Evolutionary conservation across 2,329 filamentous ascomycete species (phyloP), one percentile per base, ranked within the genome.

Genomic region (Harringtonia aguacate): DNA sequence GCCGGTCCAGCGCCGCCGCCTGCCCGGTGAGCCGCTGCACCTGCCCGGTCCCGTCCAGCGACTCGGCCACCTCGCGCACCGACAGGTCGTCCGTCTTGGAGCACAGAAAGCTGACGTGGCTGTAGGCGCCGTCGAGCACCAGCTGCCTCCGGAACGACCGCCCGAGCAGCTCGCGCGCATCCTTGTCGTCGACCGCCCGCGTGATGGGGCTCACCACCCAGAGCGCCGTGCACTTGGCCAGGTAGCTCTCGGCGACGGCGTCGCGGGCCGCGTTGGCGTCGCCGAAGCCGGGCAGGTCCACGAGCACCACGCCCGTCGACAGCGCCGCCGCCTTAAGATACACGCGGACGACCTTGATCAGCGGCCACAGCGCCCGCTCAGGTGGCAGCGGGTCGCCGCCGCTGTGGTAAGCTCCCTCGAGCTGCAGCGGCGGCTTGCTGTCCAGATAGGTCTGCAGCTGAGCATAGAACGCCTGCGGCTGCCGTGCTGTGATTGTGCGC

Each of bases 151-250:
- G 75, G 60, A 79, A 79, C 0, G 67, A 65, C 17, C 75, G 64
- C 0, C 74, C 75, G 8, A 81, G 60, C 2, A 81, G 59, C 0
- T 63, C 67, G 45, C 74, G 73, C 0, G 76, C 75, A 3, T 70
- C 67, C 52, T 77, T 76, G 50, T 79, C 72, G 48, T 79, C 72
- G 1, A 81, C 73, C 1, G 73, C 73, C 13, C 77, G 62, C 31
- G 64, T 73, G 45, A 82, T 81, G 0, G 75, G 74, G 2, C 76
- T 73, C n/a, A 79, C 70, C 41, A 81, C 73, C 74, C 74, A 81
- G 0, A 81, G 55, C 3, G 70, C 67, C 2, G 70, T 72, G 49
- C 77, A 81, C 48, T 73, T 65, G 53, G 80, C 73, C 59, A 80
- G 70, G 50, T 82, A 82, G 1, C 64, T 64, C 36, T 68, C 65